Base-by-base conservation (phyloP, 768 basidiomycete species). In the Tulasnella sp. region DNA sequence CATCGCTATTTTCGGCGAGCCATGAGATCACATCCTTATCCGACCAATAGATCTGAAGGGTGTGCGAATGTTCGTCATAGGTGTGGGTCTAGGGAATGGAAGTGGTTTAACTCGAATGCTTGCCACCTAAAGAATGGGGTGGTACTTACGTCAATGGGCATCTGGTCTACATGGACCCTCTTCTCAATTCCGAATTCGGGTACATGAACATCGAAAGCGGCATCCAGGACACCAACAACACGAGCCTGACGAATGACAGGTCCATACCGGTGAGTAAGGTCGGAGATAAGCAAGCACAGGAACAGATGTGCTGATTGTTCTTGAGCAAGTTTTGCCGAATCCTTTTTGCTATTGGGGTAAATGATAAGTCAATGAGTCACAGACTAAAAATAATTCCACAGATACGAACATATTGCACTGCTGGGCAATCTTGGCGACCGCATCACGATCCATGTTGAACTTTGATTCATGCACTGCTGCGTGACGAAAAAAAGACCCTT, bases 131-230 rank as follows among this genome's bases (percentile, higher is more conserved):
- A 41, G 4, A 37, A 10, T 2, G 3, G 28, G n/a, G 40, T n/a
- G n/a, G n/a, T 7, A 66, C 81, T 67, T 61, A 91, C 89, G 58
- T 95, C 89, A 53, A 95, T 88, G 22, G 95, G 93, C 88, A 99
- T 95, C 67, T 98, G 91, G 63, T 98, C 95, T 35, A 92, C 88
- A 60, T 98, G 95, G 2, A 98, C 92, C 32, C 95, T 78, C 72
- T 99, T 99, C 70, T 99, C 95, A 58, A 99, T 96, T 28, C 93
- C 89, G 62, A 98, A 98, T 65, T 98, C 95, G 35, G 89, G 85
- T 10, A 98, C 79, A 28, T 93, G 69, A 25, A 99, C 93, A 61
- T 99, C 95, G 60, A 96, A 98, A 1, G 95, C 95, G 45, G 89
- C 85, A 61, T 99, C 95, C n/a, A 96, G 74, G 28, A 99, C 93